phyloP scores from a whole-genome alignment of 306 rosid species.

The Vigna hirtella region DNA sequence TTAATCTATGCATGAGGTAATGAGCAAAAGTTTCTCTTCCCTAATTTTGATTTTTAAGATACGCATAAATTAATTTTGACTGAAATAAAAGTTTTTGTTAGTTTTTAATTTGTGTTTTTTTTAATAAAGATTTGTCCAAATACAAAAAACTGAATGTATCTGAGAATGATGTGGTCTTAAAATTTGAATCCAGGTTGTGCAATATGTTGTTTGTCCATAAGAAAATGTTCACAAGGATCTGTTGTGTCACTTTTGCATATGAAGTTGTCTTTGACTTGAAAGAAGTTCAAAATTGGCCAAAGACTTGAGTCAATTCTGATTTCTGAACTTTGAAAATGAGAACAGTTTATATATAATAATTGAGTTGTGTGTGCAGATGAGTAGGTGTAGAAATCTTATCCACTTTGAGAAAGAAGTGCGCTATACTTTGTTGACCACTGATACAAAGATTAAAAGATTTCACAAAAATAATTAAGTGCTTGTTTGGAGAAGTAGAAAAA shows the following conservation, averaged over 20 bases:
- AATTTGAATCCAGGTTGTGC: neutral
- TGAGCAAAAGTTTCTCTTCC: no score
- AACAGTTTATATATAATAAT: neutral
- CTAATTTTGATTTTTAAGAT: no score
- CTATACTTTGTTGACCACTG: constrained; percentile 42
- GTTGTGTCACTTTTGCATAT: neutral
- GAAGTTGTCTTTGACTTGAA: neutral
- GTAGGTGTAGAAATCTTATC: constrained; percentile 8
- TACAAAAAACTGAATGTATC: no score
- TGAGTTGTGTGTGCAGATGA: neutral
- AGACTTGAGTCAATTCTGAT: constrained; percentile 9
- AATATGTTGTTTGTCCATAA: neutral
- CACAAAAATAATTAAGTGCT: no score
- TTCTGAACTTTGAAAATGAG: neutral
- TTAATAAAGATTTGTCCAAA: no score
- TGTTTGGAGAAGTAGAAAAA: no score
- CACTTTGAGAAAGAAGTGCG: constrained; percentile 11
- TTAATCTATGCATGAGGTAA: no score
- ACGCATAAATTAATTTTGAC: no score
- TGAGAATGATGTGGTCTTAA: neutral
- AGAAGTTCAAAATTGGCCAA: neutral
- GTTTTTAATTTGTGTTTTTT: no score
- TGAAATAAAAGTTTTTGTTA: no score
- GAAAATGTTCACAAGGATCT: neutral
- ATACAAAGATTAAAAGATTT: neutral